phyloP scores from a whole-genome alignment of 345 rosid species.

The Eucalyptus dawsonii region DNA sequence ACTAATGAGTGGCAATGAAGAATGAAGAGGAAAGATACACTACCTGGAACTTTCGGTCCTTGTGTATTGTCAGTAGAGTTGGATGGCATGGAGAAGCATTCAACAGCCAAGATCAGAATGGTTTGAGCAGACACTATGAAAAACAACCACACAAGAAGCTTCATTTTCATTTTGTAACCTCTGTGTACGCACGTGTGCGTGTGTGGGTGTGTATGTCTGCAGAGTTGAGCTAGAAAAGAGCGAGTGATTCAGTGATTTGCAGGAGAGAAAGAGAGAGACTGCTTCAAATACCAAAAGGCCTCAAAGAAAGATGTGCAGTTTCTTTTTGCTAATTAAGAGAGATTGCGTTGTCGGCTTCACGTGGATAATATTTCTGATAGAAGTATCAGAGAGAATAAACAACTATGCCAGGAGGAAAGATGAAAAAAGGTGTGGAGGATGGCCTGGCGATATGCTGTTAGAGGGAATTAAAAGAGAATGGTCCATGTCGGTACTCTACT shows the following conservation, averaged over 20 bases:
- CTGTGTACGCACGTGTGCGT: neutral
- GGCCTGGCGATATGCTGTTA: neutral
- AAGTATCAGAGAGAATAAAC: neutral
- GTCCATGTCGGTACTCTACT: neutral
- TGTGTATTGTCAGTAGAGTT: neutral
- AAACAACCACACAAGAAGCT: conserved; percentile 1
- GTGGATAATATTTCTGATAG: neutral
- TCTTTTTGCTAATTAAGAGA: neutral
- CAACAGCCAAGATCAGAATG: neutral
- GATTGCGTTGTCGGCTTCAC: neutral
- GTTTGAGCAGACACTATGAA: conserved; percentile 1
- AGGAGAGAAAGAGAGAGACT: neutral
- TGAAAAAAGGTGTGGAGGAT: neutral
- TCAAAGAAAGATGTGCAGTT: neutral
- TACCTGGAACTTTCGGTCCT: conserved; percentile 6
- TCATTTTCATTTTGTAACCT: neutral
- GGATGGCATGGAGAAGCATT: neutral
- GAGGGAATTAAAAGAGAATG: neutral
- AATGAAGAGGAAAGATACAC: neutral
- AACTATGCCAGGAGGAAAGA: neutral
- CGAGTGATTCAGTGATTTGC: neutral
- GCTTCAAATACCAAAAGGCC: neutral
- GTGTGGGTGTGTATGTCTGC: neutral
- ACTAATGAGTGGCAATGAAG: neutral
- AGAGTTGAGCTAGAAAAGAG: neutral